These are phyloP conservation scores for Cerrena zonata DNA, from an alignment of 1,284 basidiomycete species.

Conservation along the genomic window DNA sequence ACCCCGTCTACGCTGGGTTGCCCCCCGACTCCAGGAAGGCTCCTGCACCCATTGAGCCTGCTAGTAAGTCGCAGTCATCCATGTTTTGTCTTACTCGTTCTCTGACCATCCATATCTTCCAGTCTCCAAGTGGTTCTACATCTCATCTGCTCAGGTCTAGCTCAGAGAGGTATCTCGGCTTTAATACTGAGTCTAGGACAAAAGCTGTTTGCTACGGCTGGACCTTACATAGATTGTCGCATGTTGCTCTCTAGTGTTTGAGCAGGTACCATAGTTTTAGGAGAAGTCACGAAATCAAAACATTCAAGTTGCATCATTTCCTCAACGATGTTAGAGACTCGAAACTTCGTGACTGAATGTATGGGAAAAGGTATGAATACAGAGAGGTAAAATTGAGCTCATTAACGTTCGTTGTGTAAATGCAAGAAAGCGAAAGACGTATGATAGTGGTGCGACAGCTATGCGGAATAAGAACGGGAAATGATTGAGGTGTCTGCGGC, in stretches of 20 bases:
- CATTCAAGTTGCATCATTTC: too few relatives aligned
- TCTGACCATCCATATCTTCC: slow-evolving; percentile 31
- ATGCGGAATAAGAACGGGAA: too few relatives aligned
- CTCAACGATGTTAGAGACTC: too few relatives aligned
- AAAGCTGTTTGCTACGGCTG: too few relatives aligned
- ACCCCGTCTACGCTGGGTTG: slow-evolving; percentile 61
- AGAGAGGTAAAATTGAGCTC: neutral
- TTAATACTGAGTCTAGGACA: too few relatives aligned
- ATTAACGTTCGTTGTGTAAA: too few relatives aligned
- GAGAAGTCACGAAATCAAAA: too few relatives aligned
- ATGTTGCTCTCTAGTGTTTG: too few relatives aligned
- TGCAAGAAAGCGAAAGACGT: neutral
- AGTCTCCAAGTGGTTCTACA: slow-evolving; percentile 90
- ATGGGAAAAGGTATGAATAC: neutral
- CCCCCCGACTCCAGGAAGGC: slow-evolving; percentile 79
- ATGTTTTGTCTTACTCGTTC: slow-evolving; percentile 7
- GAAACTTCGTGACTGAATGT: neutral
- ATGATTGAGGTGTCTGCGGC: too few relatives aligned
- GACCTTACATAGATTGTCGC: neutral
- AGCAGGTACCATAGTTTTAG: too few relatives aligned
- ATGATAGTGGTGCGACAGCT: too few relatives aligned
- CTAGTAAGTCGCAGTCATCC: slow-evolving; percentile 51
- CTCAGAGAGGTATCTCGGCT: neutral
- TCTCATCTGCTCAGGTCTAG: slow-evolving; percentile 75
- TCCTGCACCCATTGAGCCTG: slow-evolving; percentile 81